phyloP scores from a whole-genome alignment of 768 basidiomycete species.

The Paxillus involutus region DNA sequence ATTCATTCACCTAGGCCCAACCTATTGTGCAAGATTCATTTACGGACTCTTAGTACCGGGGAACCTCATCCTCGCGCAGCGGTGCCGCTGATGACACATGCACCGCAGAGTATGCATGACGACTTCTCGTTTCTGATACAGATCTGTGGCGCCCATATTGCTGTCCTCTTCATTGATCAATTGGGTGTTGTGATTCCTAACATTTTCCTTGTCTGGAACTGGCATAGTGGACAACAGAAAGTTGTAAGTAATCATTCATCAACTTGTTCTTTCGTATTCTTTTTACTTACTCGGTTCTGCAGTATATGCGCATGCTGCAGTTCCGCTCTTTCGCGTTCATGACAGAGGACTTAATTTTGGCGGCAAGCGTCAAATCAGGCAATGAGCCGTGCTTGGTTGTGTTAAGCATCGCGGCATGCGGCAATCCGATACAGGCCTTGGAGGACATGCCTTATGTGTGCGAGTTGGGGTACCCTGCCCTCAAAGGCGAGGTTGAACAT shows the following conservation, averaged over 20 bases:
- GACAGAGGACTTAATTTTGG: conserved; percentile 29
- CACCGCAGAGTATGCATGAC: not conserved
- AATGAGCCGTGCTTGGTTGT: conserved; percentile 14
- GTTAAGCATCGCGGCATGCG: conserved; percentile 14
- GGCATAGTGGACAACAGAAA: conserved; percentile 29
- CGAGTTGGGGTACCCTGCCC: conserved; percentile 24
- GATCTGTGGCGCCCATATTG: conserved; percentile 31
- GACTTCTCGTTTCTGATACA: conserved; percentile 26
- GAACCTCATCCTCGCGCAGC: conserved; percentile 24
- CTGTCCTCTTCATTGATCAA: conserved; percentile 25
- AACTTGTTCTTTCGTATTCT: not conserved
- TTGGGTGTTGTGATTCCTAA: not conserved
- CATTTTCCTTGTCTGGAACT: conserved; percentile 34
- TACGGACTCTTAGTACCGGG: conserved; percentile 32
- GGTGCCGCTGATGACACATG: conserved; percentile 14
- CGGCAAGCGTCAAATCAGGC: conserved; percentile 11
- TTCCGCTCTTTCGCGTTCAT: conserved; percentile 36
- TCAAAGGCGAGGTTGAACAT: conserved; percentile 13
- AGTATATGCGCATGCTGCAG: conserved; percentile 21
- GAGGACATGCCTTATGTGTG: conserved; percentile 21
- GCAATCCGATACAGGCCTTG: conserved; percentile 2
- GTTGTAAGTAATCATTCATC: conserved; percentile 21
- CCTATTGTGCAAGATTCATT: conserved; percentile 22
- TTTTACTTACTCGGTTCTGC: not conserved
- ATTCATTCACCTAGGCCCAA: conserved; percentile 13